Base-by-base conservation (phyloP, 2,329 filamentous ascomycete genomes). In the Pseudogymnoascus sp. region DNA sequence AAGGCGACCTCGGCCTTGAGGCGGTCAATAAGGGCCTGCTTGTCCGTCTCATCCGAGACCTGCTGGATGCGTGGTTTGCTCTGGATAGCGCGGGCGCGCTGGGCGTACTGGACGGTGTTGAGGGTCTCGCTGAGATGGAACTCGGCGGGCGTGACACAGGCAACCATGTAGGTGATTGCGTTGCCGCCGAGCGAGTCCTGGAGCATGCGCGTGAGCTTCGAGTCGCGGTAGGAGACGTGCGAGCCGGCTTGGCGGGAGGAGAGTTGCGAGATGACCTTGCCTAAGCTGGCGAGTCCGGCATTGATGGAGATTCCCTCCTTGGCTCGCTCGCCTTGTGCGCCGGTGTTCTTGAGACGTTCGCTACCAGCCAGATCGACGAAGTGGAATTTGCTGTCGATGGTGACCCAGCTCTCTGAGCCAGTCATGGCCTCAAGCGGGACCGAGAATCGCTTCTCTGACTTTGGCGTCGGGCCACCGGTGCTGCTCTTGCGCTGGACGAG, bases 81-180 rank as follows among this genome's bases (percentile, higher is more conserved):
- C 78, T 99, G 94, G 64, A 99, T 99, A 1, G 92, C 92, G 67
- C 94, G 88, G 66, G 94, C 95, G 67, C 94, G 86, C 77, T 97
- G 94, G 5, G 94, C 94, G 76, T 99, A 99, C 74, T 97, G 90
- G 22, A 99, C 91, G 0, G 94, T 99, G 74, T 99, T 99, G 63
- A 99, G 80, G 0, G 95, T 97, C 77, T 99, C 94, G 77, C 92
- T 97, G 49, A 99, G 80, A 74, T 99, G 94, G 72, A 99, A 99
- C 73, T 97, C 92, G 12, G 93, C 91, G 0, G 92, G 93, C 0
- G 93, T 99, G 30, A 99, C 92, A 76, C 94, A 99, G 7, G 94
- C 94, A 77, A 99, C 94, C 94, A 99, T 97, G 77, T 97, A 99
- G 0, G 94, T 99, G 72, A 97, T 96, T 36, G 94, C 94, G 73